Evolutionary conservation across 345 rosid genomes (phyloP).

Genomic region (Carallia pectinifolia): DNA sequence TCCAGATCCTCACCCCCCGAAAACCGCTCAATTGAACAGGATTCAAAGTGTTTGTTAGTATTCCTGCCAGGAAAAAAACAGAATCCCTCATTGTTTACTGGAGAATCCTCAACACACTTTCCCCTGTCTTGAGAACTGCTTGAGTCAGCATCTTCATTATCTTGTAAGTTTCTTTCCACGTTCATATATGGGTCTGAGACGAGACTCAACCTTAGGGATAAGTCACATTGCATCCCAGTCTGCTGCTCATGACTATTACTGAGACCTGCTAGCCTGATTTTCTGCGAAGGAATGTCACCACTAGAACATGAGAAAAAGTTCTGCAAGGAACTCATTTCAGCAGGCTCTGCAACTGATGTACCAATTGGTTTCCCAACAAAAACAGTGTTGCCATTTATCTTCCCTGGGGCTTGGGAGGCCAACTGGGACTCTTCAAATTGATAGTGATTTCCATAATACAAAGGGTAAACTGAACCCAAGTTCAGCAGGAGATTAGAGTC

Average conservation of each 20-base stretch:
- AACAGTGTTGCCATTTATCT: constrained; percentile 28
- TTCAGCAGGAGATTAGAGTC: constrained; percentile 35
- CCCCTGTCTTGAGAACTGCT: constrained; percentile 35
- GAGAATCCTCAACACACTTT: constrained; percentile 23
- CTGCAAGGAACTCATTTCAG: constrained; percentile 31
- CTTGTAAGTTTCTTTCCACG: constrained; percentile 38
- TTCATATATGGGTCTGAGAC: constrained; percentile 43
- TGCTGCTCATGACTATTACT: constrained; percentile 31
- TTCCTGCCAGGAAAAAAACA: constrained; percentile 55
- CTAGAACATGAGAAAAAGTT: constrained; percentile 29
- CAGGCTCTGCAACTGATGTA: constrained; percentile 37
- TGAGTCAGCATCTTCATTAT: constrained; percentile 34
- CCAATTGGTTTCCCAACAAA: constrained; percentile 74
- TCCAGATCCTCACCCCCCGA: constrained; percentile 35
- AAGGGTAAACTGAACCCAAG: constrained; percentile 65
- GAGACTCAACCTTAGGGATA: constrained; percentile 76
- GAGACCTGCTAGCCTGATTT: constrained; percentile 23
- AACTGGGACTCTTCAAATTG: constrained; percentile 35
- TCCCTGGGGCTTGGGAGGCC: constrained; percentile 39
- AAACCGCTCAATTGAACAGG: constrained; percentile 32
- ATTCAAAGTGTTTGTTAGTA: constrained; percentile 33
- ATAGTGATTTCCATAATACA: constrained; percentile 56
- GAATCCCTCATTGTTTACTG: constrained; percentile 47
- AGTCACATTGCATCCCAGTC: constrained; percentile 55
- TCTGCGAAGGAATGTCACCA: constrained; percentile 29